Conservation (phyloP, 2,329 filamentous ascomycete species). For the Xylariaceae sp. region DNA sequence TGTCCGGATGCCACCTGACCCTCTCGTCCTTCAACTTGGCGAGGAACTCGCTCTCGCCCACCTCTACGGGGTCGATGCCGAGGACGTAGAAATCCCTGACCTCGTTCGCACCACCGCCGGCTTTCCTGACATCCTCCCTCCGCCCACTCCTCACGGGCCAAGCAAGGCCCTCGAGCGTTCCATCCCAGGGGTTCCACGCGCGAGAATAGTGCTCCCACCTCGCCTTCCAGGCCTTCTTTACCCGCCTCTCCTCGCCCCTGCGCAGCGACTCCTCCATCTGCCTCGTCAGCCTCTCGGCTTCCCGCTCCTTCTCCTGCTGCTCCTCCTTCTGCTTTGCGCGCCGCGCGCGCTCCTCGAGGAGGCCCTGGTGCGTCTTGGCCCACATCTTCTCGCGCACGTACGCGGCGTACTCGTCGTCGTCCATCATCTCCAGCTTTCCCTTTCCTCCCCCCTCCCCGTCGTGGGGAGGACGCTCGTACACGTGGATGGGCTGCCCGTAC, state of each 20-base stretch:
- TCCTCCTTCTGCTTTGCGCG: constrained; percentile 52
- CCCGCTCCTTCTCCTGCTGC: constrained; percentile 32
- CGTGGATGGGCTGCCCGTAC: constrained; percentile 92
- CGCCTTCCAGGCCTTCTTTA: constrained; percentile 48
- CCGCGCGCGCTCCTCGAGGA: constrained; percentile 68
- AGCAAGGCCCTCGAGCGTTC: constrained; percentile 38
- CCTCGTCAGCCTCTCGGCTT: constrained; percentile 44
- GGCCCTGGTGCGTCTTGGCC: constrained; percentile 84
- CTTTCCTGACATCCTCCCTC: constrained; percentile 31
- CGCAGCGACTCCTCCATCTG: constrained; percentile 66
- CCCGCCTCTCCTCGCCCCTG: constrained; percentile 59
- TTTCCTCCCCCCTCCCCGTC: constrained; percentile 39
- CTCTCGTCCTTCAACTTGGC: constrained; percentile 71
- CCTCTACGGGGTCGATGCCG: constrained; percentile 38
- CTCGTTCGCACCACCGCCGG: too few relatives aligned
- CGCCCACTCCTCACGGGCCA: constrained; percentile 70
- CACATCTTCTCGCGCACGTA: constrained; percentile 89
- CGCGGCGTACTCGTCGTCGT: constrained; percentile 83
- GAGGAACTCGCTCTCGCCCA: constrained; percentile 42
- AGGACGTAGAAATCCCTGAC: constrained; percentile 55
- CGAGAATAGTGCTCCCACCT: constrained; percentile 60
- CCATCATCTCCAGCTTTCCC: constrained; percentile 74
- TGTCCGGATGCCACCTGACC: constrained; percentile 95
- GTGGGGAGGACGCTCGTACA: constrained; percentile 63
- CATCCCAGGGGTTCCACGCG: constrained; percentile 57